Evolutionary conservation across 2,329 filamentous ascomycete species (phyloP).

Genomic region (Stachybotrys elegans): DNA sequence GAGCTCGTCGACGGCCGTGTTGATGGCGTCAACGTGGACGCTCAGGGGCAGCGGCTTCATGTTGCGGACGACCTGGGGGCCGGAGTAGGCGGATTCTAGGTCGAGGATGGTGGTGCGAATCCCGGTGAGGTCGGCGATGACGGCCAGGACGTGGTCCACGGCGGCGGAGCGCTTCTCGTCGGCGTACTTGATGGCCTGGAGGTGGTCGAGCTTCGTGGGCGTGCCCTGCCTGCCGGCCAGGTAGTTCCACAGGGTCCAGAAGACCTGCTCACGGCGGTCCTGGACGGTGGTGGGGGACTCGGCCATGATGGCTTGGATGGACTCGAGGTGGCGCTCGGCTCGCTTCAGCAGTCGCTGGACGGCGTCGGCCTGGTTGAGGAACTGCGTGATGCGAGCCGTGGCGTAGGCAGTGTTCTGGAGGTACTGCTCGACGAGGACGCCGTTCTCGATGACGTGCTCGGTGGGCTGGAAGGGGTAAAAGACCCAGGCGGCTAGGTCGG

Average conservation of each 20-base stretch:
- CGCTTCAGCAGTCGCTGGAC: constrained; percentile 61
- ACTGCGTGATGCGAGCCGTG: constrained; percentile 60
- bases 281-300: constrained; percentile 57
- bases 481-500: constrained; percentile 35
- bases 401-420: constrained; percentile 66
- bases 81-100: constrained; percentile 63
- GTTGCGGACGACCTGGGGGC: constrained; percentile 55
- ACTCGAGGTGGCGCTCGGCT: constrained; percentile 63
- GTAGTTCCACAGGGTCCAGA: constrained; percentile 68
- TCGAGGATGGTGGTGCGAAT: constrained; percentile 69
- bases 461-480: constrained; percentile 60
- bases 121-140: constrained; percentile 67
- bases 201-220: constrained; percentile 57
- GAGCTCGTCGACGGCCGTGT: constrained; percentile 66
- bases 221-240: constrained; percentile 63
- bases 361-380: constrained; percentile 67
- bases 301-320: constrained; percentile 65
- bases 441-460: constrained; percentile 43
- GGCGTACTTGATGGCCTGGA: constrained; percentile 62
- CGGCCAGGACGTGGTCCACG: constrained; percentile 61
- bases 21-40: constrained; percentile 72
- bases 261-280: constrained; percentile 57
- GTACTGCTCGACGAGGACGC: constrained; percentile 66
- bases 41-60: constrained; percentile 53
- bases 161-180: constrained; percentile 60